These are phyloP conservation scores for Candida nanaspora DNA, from an alignment of 805 yeast genomes.

Conservation along the genomic window DNA sequence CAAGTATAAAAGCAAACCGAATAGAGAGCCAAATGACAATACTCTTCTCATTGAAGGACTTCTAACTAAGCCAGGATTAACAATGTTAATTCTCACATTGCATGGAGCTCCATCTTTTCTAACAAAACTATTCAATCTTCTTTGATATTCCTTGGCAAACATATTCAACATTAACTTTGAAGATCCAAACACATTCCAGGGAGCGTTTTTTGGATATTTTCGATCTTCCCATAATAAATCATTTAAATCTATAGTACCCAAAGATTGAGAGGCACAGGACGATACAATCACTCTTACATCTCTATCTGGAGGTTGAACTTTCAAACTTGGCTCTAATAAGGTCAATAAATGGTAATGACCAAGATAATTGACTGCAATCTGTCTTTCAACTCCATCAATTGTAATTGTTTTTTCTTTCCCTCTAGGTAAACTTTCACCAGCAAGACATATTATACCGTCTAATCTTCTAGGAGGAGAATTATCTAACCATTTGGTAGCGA, in stretches of 20 bases:
- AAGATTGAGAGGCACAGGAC: constrained; percentile 69
- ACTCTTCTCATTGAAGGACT: constrained; percentile 79
- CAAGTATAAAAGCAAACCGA: constrained; percentile 49
- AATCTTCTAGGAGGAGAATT: constrained; percentile 84
- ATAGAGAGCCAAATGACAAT: constrained; percentile 66
- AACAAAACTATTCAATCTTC: constrained; percentile 47
- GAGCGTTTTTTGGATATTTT: constrained; percentile 51
- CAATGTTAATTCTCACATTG: constrained; percentile 64
- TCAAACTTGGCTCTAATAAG: constrained; percentile 72
- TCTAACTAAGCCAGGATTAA: constrained; percentile 90
- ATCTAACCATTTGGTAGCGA: constrained; percentile 93
- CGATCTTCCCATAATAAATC: constrained; percentile 59
- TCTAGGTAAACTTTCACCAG: constrained; percentile 74
- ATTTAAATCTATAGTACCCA: constrained; percentile 56
- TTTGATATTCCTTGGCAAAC: constrained; percentile 75
- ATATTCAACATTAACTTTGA: constrained; percentile 72
- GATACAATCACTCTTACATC: constrained; percentile 82
- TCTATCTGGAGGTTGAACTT: constrained; percentile 89
- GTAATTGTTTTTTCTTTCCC: constrained; percentile 59
- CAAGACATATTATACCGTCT: constrained; percentile 86
- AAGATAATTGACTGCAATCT: constrained; percentile 75
- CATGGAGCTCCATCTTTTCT: constrained; percentile 67
- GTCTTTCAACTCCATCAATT: constrained; percentile 79
- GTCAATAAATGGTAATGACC: constrained; percentile 78
- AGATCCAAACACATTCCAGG: constrained; percentile 76